Conservation (phyloP, 2,329 filamentous ascomycete species). For the Whalleya microplaca region DNA sequence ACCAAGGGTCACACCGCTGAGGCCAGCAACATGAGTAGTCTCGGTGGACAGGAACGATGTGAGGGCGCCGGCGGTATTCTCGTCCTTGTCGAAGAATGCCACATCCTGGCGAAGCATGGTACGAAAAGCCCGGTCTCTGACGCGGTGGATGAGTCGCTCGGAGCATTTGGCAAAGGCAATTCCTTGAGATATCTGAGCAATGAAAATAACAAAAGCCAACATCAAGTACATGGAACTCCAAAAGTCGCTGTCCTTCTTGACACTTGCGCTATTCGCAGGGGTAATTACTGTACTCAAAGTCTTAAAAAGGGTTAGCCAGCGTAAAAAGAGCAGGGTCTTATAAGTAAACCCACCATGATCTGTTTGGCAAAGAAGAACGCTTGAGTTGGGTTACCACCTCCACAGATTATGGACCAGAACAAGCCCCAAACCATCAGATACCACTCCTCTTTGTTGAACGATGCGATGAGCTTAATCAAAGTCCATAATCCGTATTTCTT, state of each 20-base stretch:
- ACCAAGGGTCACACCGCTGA: slow-evolving; percentile 85
- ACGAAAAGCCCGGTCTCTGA: slow-evolving; percentile 81
- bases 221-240: slow-evolving; percentile 91
- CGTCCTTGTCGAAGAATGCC: slow-evolving; percentile 84
- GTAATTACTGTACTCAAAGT: slow-evolving; percentile 47
- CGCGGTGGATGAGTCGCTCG: slow-evolving; percentile 82
- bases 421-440: slow-evolving; percentile 74
- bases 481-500: slow-evolving; percentile 72
- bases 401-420: slow-evolving; percentile 74
- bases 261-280: slow-evolving; percentile 52
- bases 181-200: slow-evolving; percentile 71
- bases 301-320: slow-evolving; percentile 28
- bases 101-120: slow-evolving; percentile 92
- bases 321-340: not conserved
- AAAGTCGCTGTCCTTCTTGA: slow-evolving; percentile 76
- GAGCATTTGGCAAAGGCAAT: slow-evolving; percentile 81
- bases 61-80: slow-evolving; percentile 86
- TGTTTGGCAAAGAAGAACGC: slow-evolving; percentile 89
- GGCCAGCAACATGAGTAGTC: slow-evolving; percentile 84
- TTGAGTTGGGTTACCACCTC: slow-evolving; percentile 77
- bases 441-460: slow-evolving; percentile 78
- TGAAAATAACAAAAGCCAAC: slow-evolving; percentile 73
- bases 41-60: slow-evolving; percentile 89
- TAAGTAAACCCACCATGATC: slow-evolving; percentile 65
- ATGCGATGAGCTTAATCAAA: slow-evolving; percentile 76